Conservation (phyloP, 208 protist genomes). For the Acanthamoeba culbertsoni region DNA sequence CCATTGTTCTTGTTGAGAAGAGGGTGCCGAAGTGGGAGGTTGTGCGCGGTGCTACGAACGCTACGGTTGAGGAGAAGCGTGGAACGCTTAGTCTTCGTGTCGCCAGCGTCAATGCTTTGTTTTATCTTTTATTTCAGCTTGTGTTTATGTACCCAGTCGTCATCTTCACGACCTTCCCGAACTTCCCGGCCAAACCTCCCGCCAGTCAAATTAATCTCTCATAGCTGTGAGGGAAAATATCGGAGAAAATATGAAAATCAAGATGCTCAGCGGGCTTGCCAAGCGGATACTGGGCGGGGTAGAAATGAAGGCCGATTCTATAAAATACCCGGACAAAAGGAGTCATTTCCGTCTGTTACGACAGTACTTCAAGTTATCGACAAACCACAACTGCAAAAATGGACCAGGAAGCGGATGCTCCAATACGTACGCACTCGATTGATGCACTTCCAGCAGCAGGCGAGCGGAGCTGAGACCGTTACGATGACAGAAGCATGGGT, state of each 20-base stretch:
- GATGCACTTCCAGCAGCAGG: background rate
- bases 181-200: background rate
- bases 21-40: background rate
- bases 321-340: background rate
- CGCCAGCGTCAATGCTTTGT: background rate
- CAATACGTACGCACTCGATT: background rate
- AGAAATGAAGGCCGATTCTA: conserved; percentile 36
- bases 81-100: background rate
- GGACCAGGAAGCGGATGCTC: background rate
- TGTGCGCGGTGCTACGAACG: background rate
- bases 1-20: background rate
- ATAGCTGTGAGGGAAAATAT: background rate
- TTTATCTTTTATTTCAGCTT: background rate
- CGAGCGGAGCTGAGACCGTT: background rate
- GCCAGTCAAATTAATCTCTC: background rate
- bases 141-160: background rate
- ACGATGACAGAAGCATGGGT: conserved; percentile 54
- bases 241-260: background rate
- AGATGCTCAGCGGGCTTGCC: background rate
- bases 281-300: background rate
- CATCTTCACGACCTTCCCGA: background rate
- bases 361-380: conserved; percentile 66
- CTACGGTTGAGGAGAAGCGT: too few species aligned
- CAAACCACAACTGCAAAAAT: background rate
- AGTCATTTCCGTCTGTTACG: conserved; percentile 64